These are phyloP conservation scores for Collariella sp. DNA, from an alignment of 495 filamentous ascomycete genomes.

Conservation along the genomic window DNA sequence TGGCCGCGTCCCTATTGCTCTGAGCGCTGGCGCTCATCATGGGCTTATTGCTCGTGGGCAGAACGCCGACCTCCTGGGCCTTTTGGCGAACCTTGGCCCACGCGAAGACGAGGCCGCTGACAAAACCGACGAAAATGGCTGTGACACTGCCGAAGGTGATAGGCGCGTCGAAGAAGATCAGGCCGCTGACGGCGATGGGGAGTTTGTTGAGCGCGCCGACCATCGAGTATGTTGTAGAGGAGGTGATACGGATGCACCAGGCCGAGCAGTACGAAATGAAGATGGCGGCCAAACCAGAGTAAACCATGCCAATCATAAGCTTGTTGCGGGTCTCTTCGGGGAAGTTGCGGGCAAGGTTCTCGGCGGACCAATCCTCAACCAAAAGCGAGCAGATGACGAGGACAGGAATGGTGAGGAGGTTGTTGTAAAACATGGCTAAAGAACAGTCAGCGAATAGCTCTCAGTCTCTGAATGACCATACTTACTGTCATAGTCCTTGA, in stretches of 20 bases:
- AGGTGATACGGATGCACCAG: conserved; percentile 96
- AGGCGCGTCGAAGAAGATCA: conserved; percentile 91
- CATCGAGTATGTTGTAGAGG: conserved; percentile 96
- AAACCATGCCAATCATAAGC: conserved; percentile 78
- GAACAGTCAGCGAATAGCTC: conserved; percentile 8
- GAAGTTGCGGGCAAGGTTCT: conserved; percentile 83
- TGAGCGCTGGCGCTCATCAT: conserved; percentile 85
- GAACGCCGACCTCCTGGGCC: conserved; percentile 49
- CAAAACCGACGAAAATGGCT: conserved; percentile 80
- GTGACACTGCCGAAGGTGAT: conserved; percentile 88
- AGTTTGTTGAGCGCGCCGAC: conserved; percentile 97
- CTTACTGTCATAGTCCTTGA: conserved; percentile 99
- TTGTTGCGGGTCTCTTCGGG: conserved; percentile 63
- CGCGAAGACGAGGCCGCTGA: conserved; percentile 88
- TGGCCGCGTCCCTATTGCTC: conserved; percentile 73
- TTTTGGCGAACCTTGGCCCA: conserved; percentile 83
- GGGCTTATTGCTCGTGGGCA: conserved; percentile 58
- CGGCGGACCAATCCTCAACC: conserved; percentile 83
- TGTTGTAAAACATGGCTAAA: conserved; percentile 99
- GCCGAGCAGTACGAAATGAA: conserved; percentile 98
- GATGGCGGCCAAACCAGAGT: conserved; percentile 87
- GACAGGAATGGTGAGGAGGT: conserved; percentile 92
- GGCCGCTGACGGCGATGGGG: conserved; percentile 79
- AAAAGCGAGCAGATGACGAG: conserved; percentile 74
- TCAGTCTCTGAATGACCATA: conserved; percentile 9